Conservation (phyloP, 345 rosid species). For the Aegle marmelos region DNA sequence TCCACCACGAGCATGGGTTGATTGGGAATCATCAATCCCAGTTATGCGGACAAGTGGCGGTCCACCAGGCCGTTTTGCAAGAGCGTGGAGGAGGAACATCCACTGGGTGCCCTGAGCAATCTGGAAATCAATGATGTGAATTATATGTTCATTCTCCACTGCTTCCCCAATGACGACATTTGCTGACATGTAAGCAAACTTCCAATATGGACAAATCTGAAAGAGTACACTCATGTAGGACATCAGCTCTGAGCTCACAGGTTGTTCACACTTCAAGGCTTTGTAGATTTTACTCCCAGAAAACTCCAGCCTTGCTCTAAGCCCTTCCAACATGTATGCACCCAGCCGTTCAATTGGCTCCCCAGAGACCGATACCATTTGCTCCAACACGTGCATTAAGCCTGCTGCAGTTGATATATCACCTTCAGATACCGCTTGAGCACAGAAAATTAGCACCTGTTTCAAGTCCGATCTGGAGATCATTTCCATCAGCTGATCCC, state of each 20-base stretch:
- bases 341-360: slow-evolving; percentile 80
- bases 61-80: slow-evolving; percentile 63
- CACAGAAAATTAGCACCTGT: slow-evolving; percentile 61
- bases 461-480: slow-evolving; percentile 61
- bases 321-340: slow-evolving; percentile 92
- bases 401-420: slow-evolving; percentile 49
- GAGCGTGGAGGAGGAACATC: slow-evolving; percentile 52
- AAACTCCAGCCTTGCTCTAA: slow-evolving; percentile 79
- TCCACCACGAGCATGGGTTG: slow-evolving; percentile 88
- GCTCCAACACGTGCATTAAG: slow-evolving; percentile 67
- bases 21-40: slow-evolving; percentile 91
- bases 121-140: slow-evolving; percentile 90
- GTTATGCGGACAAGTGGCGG: slow-evolving; percentile 74
- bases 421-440: slow-evolving; percentile 50
- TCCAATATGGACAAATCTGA: slow-evolving; percentile 85
- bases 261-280: slow-evolving; percentile 76
- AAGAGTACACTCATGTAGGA: slow-evolving; percentile 82
- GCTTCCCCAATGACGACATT: slow-evolving; percentile 69
- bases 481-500: slow-evolving; percentile 46
- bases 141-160: slow-evolving; percentile 49
- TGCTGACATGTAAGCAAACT: slow-evolving; percentile 79
- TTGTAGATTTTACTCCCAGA: slow-evolving; percentile 87
- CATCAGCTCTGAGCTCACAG: slow-evolving; percentile 85
- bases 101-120: slow-evolving; percentile 90
- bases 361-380: slow-evolving; percentile 87